These are phyloP conservation scores for Echinosphaeria canescens DNA, from an alignment of 2,329 filamentous ascomycete species.

Conservation along the genomic window DNA sequence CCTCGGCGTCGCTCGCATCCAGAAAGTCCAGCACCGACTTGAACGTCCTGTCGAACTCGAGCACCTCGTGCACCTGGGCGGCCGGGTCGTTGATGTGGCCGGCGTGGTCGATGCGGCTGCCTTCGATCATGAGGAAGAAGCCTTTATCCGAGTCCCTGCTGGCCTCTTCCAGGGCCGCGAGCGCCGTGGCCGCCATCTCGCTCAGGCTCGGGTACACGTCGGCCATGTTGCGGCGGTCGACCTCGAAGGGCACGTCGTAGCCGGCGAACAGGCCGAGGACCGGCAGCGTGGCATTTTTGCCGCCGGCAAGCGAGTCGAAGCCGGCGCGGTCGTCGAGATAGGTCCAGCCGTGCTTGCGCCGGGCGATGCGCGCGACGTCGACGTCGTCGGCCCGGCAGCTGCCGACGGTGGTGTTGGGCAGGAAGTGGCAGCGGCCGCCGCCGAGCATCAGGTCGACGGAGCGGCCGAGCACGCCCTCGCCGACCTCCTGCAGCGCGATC, in stretches of 20 bases:
- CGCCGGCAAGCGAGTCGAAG: conserved; percentile 54
- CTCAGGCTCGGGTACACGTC: conserved; percentile 72
- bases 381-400: conserved; percentile 63
- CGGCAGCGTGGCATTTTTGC: conserved; percentile 51
- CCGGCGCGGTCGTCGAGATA: conserved; percentile 52
- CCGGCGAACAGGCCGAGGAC: conserved; percentile 70
- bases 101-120: conserved; percentile 87
- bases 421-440: conserved; percentile 81
- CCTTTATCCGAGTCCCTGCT: conserved; percentile 72
- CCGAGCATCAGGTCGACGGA: conserved; percentile 86
- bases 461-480: conserved; percentile 66
- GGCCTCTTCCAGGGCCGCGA: conserved; percentile 59
- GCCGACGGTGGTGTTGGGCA: conserved; percentile 60
- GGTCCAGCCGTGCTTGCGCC: conserved; percentile 55
- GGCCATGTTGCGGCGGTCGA: conserved; percentile 64
- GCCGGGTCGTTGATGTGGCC: conserved; percentile 72
- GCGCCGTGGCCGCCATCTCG: conserved; percentile 74
- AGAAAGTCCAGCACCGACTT: conserved; percentile 69
- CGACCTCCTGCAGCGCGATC: conserved; percentile 83
- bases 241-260: conserved; percentile 75
- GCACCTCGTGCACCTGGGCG: conserved; percentile 72
- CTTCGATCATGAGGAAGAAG: conserved; percentile 98
- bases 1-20: conserved; percentile 47
- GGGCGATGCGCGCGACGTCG: conserved; percentile 54
- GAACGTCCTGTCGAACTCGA: conserved; percentile 88